phyloP scores from a whole-genome alignment of 805 yeast species.

The Pichia heedii region DNA sequence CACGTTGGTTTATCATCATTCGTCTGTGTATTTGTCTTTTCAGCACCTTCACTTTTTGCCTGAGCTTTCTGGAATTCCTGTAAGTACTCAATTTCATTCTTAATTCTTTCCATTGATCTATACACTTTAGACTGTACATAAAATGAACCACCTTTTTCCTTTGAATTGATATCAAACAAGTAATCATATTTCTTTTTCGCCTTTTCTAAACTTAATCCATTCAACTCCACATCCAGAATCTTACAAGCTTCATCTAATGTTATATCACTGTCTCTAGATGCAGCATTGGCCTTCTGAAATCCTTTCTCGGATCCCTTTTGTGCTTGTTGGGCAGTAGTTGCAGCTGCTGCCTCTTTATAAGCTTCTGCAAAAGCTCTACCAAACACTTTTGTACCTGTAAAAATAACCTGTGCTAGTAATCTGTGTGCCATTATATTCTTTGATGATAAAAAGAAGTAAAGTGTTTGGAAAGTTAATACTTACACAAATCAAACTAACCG shows the following conservation, averaged over 20 bases:
- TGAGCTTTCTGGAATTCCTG: slow-evolving; percentile 32
- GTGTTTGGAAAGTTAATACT: no score
- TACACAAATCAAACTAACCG: no score
- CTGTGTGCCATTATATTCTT: slow-evolving; percentile 69
- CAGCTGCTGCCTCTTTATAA: slow-evolving; percentile 91
- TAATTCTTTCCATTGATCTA: slow-evolving; percentile 87
- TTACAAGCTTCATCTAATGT: slow-evolving; percentile 85
- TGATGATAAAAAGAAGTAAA: no score
- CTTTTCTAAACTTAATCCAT: slow-evolving; percentile 46
- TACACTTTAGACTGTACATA: slow-evolving; percentile 88
- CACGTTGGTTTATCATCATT: slow-evolving; percentile 2
- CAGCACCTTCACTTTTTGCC: slow-evolving; percentile 3
- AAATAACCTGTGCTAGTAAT: slow-evolving; percentile 75
- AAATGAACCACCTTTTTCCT: slow-evolving; percentile 94
- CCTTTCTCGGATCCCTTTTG: slow-evolving; percentile 12
- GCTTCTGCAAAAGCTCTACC: slow-evolving; percentile 97
- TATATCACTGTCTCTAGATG: slow-evolving; percentile 64
- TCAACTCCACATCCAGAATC: slow-evolving; percentile 70
- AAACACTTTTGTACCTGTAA: slow-evolving; percentile 93
- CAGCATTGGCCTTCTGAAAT: slow-evolving; percentile 32
- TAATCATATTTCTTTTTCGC: slow-evolving; percentile 67
- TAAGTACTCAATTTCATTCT: slow-evolving; percentile 61
- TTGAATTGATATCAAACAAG: slow-evolving; percentile 79
- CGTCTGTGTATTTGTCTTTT: background rate
- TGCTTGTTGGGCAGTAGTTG: slow-evolving; percentile 60